A percentile compares a stretch with the other conserved stretches of the same genome.
Conservation (phyloP, 768 basidiomycete species). For the Pholiota microspora region DNA sequence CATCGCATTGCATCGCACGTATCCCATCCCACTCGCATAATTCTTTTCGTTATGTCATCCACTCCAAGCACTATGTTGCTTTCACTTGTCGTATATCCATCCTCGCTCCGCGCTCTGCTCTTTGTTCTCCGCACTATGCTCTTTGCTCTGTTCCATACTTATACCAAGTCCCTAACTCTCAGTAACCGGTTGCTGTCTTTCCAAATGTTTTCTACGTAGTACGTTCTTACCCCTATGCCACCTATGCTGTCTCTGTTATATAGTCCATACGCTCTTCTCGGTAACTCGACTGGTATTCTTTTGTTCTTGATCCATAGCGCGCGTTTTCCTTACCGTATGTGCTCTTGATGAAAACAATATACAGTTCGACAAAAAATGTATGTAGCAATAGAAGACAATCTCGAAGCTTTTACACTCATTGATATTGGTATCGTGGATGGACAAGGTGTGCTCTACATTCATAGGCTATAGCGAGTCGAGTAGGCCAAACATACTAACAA, state of each 20-base stretch:
- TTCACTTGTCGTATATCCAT: slow-evolving; percentile 10
- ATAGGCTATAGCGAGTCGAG: slow-evolving; percentile 27
- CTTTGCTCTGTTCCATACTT: slow-evolving; percentile 13
- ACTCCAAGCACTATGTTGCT: background rate
- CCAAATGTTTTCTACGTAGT: slow-evolving; percentile 19
- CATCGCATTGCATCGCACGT: slow-evolving; percentile 10
- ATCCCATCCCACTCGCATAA: slow-evolving; percentile 1
- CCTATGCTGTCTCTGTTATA: slow-evolving; percentile 18
- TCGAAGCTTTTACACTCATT: background rate
- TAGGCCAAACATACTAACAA: slow-evolving; percentile 71
- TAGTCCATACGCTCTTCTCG: background rate
- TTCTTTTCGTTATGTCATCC: slow-evolving; percentile 9
- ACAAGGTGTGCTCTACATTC: background rate
- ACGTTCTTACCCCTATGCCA: slow-evolving; percentile 18
- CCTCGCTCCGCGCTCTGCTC: slow-evolving; percentile 4
- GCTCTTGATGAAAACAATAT: background rate
- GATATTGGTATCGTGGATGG: too few species aligned
- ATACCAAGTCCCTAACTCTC: slow-evolving; percentile 7
- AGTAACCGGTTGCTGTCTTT: slow-evolving; percentile 19
- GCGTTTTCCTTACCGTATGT: slow-evolving; percentile 8
- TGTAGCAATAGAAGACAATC: background rate
- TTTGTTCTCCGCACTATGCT: slow-evolving; percentile 12
- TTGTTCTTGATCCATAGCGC: slow-evolving; percentile 1
- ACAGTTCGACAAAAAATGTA: background rate
- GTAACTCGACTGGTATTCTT: background rate